Base-by-base conservation (phyloP, 2,329 filamentous ascomycete species). In the Lachnellula cervina region DNA sequence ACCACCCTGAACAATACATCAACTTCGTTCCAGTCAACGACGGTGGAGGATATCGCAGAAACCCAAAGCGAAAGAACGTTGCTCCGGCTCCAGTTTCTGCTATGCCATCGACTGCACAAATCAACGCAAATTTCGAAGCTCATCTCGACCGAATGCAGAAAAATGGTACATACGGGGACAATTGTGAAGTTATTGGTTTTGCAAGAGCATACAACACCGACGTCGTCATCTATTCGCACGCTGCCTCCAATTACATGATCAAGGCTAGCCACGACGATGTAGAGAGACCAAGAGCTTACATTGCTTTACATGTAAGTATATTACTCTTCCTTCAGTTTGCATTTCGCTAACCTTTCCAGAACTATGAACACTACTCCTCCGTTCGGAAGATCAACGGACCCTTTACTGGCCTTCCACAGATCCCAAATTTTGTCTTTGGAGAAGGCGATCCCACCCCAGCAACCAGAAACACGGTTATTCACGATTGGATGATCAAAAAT, bases 171-270 rank as follows among this genome's bases (percentile, higher is more conserved):
- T 88, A 80, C 71, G 86, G 83, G 25, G 84, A 86, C 66, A 84
- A 87, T 56, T 78, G 86, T 72, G 84, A 88, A 70, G 79, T 89
- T 45, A 77, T 78, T 34, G 86, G 86, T 5, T 88, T 88, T 69
- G 80, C 81, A 28, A 77, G 80, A 54, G 80, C 79, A 21, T 86
- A 79, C 67, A 75, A 79, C 50, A 78, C 79, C 51, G 80, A 87
- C 67, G 81, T 89, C 53, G 79, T 79, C 62, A 80, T 88, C 54
- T 87, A 83, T 70, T 50, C 54, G 37, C 73, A 80, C 70, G 76
- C 74, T 63, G 73, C 73, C 40, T 76, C 75, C 64, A 73, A 74
- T 38, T 80, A 77, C 66, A 72, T 78, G 63, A 71, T 80, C 60
- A 71, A 72, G 58, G 79, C 70, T 57, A 72, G 68, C 2, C 67